Evolutionary conservation across 2,329 filamentous ascomycete genomes (phyloP).

Genomic region (Talaromyces sp.): DNA sequence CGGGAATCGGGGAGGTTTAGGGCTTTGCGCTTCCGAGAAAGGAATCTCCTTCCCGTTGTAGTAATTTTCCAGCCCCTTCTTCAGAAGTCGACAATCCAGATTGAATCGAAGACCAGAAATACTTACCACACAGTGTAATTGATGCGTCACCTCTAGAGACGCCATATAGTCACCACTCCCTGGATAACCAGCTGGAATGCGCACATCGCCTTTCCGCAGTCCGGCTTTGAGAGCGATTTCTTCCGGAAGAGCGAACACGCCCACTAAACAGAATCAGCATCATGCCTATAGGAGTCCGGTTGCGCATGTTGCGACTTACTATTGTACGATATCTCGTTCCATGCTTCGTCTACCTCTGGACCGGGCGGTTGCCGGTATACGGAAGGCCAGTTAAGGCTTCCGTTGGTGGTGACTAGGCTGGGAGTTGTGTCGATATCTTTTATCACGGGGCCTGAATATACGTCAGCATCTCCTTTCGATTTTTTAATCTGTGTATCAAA

Average conservation of each 20-base stretch:
- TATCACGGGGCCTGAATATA: constrained; percentile 7
- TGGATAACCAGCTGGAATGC: constrained; percentile 15
- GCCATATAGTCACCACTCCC: constrained; percentile 22
- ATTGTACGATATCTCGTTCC: constrained; percentile 17
- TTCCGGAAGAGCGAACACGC: constrained; percentile 18
- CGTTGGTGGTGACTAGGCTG: constrained; percentile 6
- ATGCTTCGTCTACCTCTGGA: constrained; percentile 22
- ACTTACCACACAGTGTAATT: constrained; percentile 23
- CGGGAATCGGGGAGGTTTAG: neutral
- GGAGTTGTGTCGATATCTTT: constrained; percentile 15
- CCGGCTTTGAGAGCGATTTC: constrained; percentile 11
- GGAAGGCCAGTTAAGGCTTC: constrained; percentile 11
- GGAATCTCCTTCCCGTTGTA: constrained; percentile 11
- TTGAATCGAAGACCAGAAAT: neutral
- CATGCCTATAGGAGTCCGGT: too few species aligned
- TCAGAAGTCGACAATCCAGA: neutral
- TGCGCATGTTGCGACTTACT: neutral
- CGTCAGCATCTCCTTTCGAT: neutral
- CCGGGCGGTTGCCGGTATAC: constrained; percentile 18
- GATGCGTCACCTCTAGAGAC: constrained; percentile 20
- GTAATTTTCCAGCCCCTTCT: neutral
- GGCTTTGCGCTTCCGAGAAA: constrained; percentile 1
- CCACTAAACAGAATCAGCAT: constrained; percentile 3
- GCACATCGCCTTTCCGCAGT: constrained; percentile 14
- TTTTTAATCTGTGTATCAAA: too few species aligned